Percentiles rank a stretch among this genome's conserved stretches.
Conservation (phyloP, 176 grass and related monocot genomes). For the Carex pumila region DNA sequence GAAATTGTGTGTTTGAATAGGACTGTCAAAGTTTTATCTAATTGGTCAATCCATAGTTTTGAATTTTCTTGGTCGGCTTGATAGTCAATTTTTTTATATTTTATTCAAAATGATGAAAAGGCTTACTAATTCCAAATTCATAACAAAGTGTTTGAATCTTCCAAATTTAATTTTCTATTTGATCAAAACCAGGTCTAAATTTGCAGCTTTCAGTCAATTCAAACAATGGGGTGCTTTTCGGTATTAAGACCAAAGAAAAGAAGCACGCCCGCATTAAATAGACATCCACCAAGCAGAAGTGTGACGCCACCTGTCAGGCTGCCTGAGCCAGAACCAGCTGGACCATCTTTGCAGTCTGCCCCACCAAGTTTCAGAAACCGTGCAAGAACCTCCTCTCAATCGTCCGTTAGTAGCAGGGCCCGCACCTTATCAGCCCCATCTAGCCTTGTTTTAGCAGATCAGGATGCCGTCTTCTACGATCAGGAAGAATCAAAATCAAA, state of each 20-base stretch:
- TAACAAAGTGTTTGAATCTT: neutral
- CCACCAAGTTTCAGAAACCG: conserved; percentile 90
- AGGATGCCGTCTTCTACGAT: conserved; percentile 48
- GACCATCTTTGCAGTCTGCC: conserved; percentile 79
- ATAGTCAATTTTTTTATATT: neutral
- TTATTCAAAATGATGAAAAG: neutral
- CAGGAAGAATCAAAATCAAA: conserved; percentile 53
- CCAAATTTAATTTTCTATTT: neutral
- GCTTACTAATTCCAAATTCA: neutral
- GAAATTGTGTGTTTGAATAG: neutral
- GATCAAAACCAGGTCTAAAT: neutral
- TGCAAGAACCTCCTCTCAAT: conserved; percentile 34
- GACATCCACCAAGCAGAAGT: conserved; percentile 28
- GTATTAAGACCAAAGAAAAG: conserved; percentile 77
- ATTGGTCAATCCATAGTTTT: neutral
- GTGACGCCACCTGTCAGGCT: conserved; percentile 54
- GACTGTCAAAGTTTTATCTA: neutral
- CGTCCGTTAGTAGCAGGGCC: conserved; percentile 40
- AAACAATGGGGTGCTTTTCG: conserved; percentile 92
- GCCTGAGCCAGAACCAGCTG: conserved; percentile 65
- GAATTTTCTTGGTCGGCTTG: conserved; percentile 7
- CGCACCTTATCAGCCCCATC: conserved; percentile 80
- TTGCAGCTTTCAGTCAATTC: neutral
- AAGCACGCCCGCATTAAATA: conserved; percentile 25
- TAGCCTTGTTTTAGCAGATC: conserved; percentile 60